Evolutionary conservation across 2,329 filamentous ascomycete genomes (phyloP), one percentile per base, ranked within the genome.

Genomic region (Arthrobotrys pseudoclavata): DNA sequence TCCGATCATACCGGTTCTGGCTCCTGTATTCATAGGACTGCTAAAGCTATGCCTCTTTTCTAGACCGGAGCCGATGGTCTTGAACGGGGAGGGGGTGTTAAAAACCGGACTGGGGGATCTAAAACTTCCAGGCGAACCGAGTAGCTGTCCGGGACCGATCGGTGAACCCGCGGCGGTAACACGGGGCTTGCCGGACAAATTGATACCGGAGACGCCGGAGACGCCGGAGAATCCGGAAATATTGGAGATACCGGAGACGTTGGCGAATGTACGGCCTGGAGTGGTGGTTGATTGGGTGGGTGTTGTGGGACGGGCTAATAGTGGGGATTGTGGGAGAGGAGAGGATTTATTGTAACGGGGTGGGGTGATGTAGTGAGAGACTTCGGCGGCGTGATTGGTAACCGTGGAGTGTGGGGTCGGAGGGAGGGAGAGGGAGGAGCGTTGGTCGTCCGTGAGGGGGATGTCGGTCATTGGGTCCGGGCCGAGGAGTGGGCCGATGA

Each of bases 291-390:
- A 45, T 10, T 40, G 37, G 9, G 71, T 76, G 6, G 74, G 66
- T 6, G 70, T 76, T 5, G 74, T 70, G 9, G 57, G 55, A 18
- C 67, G 66, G 29, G 40, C 57, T 22, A 60, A 53, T 12, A 57
- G 34, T 5, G 60, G 60, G 6, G 74, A 64, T 42, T 60, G 55
- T 10, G 74, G 74, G 60, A 71, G 74, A 31, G 67, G 74, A 10
- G 75, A 79, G 22, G 75, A 72, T 50, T 63, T 72, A 55, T 69
- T 79, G 69, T 74, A 79, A 1, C 75, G 75, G 6, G 75, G 75
- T 7, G 74, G 74, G 24, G 74, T 77, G 42, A 77, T 60, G 52
- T 77, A 77, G 12, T 71, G 67, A 31, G 74, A 77, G 24, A 53
- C 55, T n/a, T 77, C 74, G 24, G 20, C 64, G n/a, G 66, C 18